These are phyloP conservation scores for Hordeum marinum DNA, from an alignment of 176 grass and related monocot species.

Conservation along the genomic window DNA sequence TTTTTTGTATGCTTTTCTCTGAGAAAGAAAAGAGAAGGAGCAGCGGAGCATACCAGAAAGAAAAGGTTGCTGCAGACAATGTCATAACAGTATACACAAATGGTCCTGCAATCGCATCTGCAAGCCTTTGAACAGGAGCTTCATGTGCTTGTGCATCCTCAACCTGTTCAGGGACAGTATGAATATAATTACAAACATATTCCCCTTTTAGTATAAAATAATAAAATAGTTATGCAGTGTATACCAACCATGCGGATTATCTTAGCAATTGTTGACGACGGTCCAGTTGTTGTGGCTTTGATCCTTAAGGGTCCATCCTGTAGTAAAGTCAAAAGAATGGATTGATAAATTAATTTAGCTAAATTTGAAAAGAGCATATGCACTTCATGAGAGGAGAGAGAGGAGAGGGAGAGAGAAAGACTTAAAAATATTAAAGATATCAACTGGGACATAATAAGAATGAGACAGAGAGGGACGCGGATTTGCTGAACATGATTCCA, in stretches of 20 bases:
- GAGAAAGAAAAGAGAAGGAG: conserved; percentile 19
- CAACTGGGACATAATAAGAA: neutral
- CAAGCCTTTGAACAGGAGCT: conserved; percentile 94
- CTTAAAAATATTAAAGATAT: neutral
- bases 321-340: conserved; percentile 22
- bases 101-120: conserved; percentile 94
- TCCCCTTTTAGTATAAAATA: neutral
- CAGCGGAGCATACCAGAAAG: conserved; percentile 62
- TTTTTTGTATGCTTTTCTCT: neutral
- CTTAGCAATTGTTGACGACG: conserved; percentile 94
- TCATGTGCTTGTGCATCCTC: conserved; percentile 89
- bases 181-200: neutral
- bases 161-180: conserved; percentile 54
- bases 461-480: too few relatives aligned
- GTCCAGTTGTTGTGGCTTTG: conserved; percentile 74
- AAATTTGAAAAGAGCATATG: neutral
- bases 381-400: neutral
- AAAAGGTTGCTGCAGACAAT: conserved; percentile 77
- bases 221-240: neutral
- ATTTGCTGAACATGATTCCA: too few relatives aligned
- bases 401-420: neutral
- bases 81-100: conserved; percentile 95
- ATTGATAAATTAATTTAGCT: conserved; percentile 11
- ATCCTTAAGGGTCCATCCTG: conserved; percentile 93
- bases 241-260: conserved; percentile 80